Evolutionary conservation across 1,139 yeast species (phyloP).

Genomic region (Suhomyces bolitotheri): DNA sequence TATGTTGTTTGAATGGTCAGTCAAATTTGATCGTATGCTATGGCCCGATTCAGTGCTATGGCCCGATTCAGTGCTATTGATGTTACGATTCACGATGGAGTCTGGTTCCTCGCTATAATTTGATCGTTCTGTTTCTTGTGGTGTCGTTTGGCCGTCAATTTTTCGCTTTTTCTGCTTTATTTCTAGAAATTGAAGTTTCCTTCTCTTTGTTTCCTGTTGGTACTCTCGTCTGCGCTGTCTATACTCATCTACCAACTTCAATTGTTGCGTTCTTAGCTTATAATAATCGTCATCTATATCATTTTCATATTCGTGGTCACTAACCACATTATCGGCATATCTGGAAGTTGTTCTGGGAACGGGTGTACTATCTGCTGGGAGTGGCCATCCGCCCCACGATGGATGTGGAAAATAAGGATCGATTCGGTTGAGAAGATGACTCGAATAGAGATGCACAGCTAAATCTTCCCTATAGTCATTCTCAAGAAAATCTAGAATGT

Average conservation of each 20-base stretch:
- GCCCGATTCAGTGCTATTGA: not conserved
- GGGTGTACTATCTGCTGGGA: conserved; percentile 32
- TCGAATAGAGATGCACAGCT: conserved; percentile 53
- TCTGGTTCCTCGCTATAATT: not conserved
- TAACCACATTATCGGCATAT: conserved; percentile 26
- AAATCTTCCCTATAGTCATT: conserved; percentile 47
- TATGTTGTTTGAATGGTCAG: not conserved
- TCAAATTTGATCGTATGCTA: not conserved
- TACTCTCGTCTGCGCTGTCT: not conserved
- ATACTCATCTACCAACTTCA: not conserved
- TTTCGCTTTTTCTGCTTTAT: not conserved
- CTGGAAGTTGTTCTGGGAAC: conserved; percentile 28
- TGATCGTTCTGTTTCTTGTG: too few relatives aligned
- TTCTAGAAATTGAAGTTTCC: not conserved
- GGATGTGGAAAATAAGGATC: conserved; percentile 39
- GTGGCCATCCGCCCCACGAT: conserved; percentile 53
- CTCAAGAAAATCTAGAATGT: conserved; percentile 40
- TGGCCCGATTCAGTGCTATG: not conserved
- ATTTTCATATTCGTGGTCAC: conserved; percentile 16
- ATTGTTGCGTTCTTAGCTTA: conserved; percentile 1
- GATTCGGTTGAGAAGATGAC: conserved; percentile 40
- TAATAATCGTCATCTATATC: conserved; percentile 20
- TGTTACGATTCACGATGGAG: too few relatives aligned
- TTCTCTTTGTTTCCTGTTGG: not conserved
- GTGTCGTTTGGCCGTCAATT: not conserved